These are phyloP conservation scores for Entophlyctis luteolus DNA, from an alignment of 192 early-diverging fungal species.

Conservation along the genomic window DNA sequence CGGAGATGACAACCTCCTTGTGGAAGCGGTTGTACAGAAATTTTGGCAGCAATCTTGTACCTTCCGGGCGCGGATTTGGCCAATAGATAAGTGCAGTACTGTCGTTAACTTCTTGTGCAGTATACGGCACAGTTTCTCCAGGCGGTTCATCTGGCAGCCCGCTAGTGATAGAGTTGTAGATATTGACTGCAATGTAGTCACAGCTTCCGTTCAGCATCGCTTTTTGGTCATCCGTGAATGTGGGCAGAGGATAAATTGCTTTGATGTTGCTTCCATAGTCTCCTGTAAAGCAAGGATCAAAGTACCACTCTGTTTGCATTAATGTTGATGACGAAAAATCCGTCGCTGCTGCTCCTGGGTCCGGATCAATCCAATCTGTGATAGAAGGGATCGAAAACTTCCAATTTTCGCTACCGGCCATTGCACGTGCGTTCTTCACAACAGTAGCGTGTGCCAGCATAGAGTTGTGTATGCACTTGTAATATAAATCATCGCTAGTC, in stretches of 20 bases:
- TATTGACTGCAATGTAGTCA: conserved; percentile 47
- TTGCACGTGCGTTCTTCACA: conserved; percentile 23
- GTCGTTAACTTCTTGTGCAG: conserved; percentile 21
- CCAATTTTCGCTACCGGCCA: conserved; percentile 6
- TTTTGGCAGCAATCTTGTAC: not conserved
- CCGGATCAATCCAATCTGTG: conserved; percentile 21
- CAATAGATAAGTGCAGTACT: conserved; percentile 4
- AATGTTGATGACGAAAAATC: not conserved
- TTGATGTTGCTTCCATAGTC: conserved; percentile 24
- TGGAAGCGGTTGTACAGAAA: conserved; percentile 12
- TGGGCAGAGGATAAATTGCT: conserved; percentile 9
- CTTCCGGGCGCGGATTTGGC: conserved; percentile 14
- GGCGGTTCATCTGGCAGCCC: not conserved
- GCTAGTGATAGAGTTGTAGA: conserved; percentile 28
- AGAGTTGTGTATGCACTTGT: conserved; percentile 11
- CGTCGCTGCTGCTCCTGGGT: not conserved
- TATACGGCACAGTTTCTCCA: not conserved
- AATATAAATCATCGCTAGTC: not conserved
- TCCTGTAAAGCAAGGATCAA: conserved; percentile 38
- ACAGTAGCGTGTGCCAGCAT: conserved; percentile 22
- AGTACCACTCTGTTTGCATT: conserved; percentile 18
- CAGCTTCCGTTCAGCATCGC: conserved; percentile 35
- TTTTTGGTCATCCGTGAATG: conserved; percentile 35
- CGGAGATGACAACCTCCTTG: conserved; percentile 9
- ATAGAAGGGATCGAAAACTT: conserved; percentile 27